Percentiles rank a stretch among this genome's conserved stretches.
Conservation (phyloP, 768 basidiomycete species). For the Russula emetica region DNA sequence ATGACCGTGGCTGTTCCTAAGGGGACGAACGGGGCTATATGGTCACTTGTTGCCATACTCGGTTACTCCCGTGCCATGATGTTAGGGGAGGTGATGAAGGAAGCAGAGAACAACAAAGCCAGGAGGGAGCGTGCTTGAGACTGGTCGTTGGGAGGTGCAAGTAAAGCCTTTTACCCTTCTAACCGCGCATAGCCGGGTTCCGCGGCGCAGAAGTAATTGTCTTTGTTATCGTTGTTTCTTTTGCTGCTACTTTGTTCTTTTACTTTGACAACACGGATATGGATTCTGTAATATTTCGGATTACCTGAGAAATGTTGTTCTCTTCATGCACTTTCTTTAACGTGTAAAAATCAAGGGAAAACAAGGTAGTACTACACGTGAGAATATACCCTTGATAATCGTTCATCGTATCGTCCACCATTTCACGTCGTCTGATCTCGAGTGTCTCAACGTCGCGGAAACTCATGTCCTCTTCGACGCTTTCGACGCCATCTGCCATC, state of each 20-base stretch:
- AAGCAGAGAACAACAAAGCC: slow-evolving; percentile 58
- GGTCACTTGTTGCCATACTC: slow-evolving; percentile 64
- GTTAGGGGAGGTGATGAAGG: slow-evolving; percentile 65
- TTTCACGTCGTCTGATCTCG: slow-evolving; percentile 14
- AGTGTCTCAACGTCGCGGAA: slow-evolving; percentile 4
- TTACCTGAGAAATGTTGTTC: neutral
- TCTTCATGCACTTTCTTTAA: too few species aligned
- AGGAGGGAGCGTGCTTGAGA: slow-evolving; percentile 53
- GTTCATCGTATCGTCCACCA: neutral
- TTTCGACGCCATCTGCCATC: slow-evolving; percentile 34
- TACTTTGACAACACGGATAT: neutral
- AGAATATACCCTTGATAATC: neutral
- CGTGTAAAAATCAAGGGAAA: too few species aligned
- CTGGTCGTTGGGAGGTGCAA: slow-evolving; percentile 7
- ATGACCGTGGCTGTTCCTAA: slow-evolving; percentile 32
- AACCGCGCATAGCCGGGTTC: slow-evolving; percentile 16
- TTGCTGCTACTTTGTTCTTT: neutral
- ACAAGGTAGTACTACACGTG: neutral
- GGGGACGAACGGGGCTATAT: slow-evolving; percentile 83
- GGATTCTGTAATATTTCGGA: neutral
- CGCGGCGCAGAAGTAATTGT: slow-evolving; percentile 8
- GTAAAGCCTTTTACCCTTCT: neutral
- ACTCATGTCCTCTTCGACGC: slow-evolving; percentile 11
- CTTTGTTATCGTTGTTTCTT: slow-evolving; percentile 7
- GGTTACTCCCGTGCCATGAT: slow-evolving; percentile 65